Base-by-base conservation (phyloP, 148 eudicot genomes). In the Rhododendron molle region DNA sequence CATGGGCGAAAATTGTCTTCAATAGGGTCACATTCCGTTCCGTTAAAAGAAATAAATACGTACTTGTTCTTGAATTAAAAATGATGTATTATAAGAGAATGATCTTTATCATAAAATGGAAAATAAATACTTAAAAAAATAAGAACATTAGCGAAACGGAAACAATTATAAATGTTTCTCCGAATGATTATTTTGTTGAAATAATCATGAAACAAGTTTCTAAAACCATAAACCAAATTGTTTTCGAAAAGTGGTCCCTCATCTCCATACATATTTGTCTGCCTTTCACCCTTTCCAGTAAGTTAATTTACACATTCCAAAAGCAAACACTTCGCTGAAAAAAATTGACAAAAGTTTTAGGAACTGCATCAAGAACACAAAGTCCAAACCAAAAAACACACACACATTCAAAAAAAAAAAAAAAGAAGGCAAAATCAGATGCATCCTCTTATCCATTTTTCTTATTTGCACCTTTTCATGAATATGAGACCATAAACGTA, bases 61-160 rank as follows among this genome's bases (percentile, higher is more conserved):
- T 34, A 34, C 43, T 40, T 40, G 5, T 40, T 40, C 6, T 40
- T 40, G 0, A 40, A 40, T 40, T 40, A 40, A 40, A 40, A 0
- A 40, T 40, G 7, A 6, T 5, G 7, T 0, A 40, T 40, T 40
- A 40, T 40, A 7, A 40, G 7, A 40, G 1, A 40, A 40, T 40
- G 7, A 40, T 0, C 0, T 40, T 40, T 40, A 0, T 40, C 0
- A 0, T 40, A 0, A 40, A 40, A 40, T 7, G 1, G 0, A 40
- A 40, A 40, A 40, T 40, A 40, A 40, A 40, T 40, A 40, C 44
- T 40, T 6, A 40, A 6, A 40, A 40, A 40, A 40, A 40, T 6
- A 40, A 40, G 0, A 40, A 40, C 0, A 0, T 40, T 40, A 40
- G 7, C 44, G 0, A 1, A 0, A 40, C 7, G 2, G 3, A 5